Conservation (phyloP, 2,329 filamentous ascomycete species). For the Paraphaeosphaeria minitans region DNA sequence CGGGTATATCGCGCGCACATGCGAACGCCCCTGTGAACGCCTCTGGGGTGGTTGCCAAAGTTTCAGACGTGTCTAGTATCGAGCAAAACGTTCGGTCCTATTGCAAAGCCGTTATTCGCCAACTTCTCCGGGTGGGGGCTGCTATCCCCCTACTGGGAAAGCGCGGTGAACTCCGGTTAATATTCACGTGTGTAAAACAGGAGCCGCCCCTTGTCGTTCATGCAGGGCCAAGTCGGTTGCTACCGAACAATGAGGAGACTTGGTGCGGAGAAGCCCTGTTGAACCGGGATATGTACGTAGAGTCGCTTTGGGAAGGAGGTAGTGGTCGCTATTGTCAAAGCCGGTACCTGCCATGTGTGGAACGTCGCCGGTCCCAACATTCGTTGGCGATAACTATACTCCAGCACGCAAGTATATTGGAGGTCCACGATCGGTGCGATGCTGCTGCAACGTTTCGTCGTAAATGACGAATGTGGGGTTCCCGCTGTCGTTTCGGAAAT, state of each 20-base stretch:
- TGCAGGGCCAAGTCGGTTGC: neutral
- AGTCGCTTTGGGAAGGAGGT: constrained; percentile 3
- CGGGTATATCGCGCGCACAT: neutral
- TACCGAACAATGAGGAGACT: neutral
- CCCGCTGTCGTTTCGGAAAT: neutral
- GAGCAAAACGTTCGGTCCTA: neutral
- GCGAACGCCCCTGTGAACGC: neutral
- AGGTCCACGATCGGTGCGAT: neutral
- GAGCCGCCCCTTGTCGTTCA: neutral
- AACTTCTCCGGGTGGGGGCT: neutral
- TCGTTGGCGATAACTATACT: neutral
- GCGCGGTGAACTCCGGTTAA: neutral
- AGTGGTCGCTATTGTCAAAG: neutral
- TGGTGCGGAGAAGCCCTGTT: neutral
- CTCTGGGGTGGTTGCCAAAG: neutral
- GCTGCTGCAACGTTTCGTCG: neutral
- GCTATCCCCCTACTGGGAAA: neutral
- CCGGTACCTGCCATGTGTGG: constrained; percentile 4
- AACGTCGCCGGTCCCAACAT: neutral
- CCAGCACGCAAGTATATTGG: neutral
- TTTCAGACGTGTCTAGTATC: neutral
- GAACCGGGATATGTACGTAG: neutral
- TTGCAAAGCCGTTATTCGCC: neutral
- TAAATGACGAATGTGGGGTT: neutral
- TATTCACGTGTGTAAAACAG: neutral